Conservation (phyloP, 768 basidiomycete species). For the Lactarius hengduanensis region DNA sequence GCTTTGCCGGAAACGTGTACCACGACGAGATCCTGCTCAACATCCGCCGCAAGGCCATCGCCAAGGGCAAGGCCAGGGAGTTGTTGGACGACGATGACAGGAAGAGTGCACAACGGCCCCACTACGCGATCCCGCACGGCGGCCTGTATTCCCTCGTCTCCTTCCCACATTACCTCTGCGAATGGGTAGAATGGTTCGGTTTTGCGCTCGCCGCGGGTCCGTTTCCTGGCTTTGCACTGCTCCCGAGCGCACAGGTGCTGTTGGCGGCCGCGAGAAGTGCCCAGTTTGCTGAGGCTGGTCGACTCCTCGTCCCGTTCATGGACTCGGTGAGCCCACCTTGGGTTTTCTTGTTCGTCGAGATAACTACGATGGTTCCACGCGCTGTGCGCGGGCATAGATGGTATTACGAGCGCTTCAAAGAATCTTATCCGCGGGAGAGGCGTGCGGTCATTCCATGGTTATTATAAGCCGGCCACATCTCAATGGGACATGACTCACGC, state of each 20-base stretch:
- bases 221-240: slow-evolving; percentile 34
- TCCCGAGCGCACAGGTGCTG: slow-evolving; percentile 11
- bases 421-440: slow-evolving; percentile 70
- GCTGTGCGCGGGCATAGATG: slow-evolving; percentile 81
- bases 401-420: slow-evolving; percentile 76
- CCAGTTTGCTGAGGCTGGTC: slow-evolving; percentile 2
- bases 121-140: slow-evolving; percentile 82
- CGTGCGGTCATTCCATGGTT: slow-evolving; percentile 80
- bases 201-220: slow-evolving; percentile 77
- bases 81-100: slow-evolving; percentile 23
- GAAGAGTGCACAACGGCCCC: slow-evolving; percentile 36
- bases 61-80: slow-evolving; percentile 35
- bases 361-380: slow-evolving; percentile 77
- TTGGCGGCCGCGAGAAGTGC: neutral
- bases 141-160: slow-evolving; percentile 75
- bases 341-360: slow-evolving; percentile 74
- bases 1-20: slow-evolving; percentile 74
- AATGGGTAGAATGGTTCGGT: slow-evolving; percentile 94
- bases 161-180: slow-evolving; percentile 92
- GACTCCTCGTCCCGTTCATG: slow-evolving; percentile 33
- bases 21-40: slow-evolving; percentile 91
- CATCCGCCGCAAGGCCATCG: slow-evolving; percentile 64
- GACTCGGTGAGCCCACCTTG: slow-evolving; percentile 65
- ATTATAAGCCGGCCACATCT: slow-evolving; percentile 40
- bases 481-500: neutral